Base-by-base conservation (phyloP, 768 basidiomycete genomes). In the Boletus pseudopeckii region DNA sequence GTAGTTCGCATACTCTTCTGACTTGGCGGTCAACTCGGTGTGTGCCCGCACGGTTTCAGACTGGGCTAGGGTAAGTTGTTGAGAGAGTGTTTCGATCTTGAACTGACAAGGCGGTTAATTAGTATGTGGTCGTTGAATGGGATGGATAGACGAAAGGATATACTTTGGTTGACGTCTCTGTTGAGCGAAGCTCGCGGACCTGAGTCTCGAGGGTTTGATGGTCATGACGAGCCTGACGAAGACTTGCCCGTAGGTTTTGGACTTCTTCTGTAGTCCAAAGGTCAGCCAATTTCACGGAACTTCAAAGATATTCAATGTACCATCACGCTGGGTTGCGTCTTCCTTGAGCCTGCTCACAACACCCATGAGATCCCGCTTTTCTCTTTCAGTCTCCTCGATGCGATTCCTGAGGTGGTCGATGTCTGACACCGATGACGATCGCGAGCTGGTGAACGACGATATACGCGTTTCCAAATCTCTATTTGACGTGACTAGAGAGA, bases 291-390 rank as follows among this genome's bases (percentile, higher is more conserved):
- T 36, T 28, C 18, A 30, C 0, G 30, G 4, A 28, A 2, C 15
- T 39, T 42, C n/a, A 42, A 33, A 55, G 30, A 44, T 47, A 20
- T 13, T 17, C 13, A 7, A 63, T 78, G 50, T 51, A 92, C 93
- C 89, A 56, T 93, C 88, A 49, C 87, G 82, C 64, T 88, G 82
- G 8, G 78, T 64, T 39, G 78, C 76, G 55, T 94, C 89, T 61
- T 90, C 83, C 67, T 92, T 89, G 57, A 93, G 72, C 49, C 90
- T 80, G 67, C 88, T 92, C 5, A 94, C 82, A 41, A 93, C 88
- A 28, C 81, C 83, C 40, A 95, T 77, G 44, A 97, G 79, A 57
- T 95, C 92, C 33, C 92, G 83, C 72, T 97, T 97, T 76, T 97
- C 95, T 50, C 89, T 80, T 58, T 97, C 92, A 1, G 80, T 80